Evolutionary conservation across 1,139 yeast species (phyloP).

Genomic region (Candida mesenterica): DNA sequence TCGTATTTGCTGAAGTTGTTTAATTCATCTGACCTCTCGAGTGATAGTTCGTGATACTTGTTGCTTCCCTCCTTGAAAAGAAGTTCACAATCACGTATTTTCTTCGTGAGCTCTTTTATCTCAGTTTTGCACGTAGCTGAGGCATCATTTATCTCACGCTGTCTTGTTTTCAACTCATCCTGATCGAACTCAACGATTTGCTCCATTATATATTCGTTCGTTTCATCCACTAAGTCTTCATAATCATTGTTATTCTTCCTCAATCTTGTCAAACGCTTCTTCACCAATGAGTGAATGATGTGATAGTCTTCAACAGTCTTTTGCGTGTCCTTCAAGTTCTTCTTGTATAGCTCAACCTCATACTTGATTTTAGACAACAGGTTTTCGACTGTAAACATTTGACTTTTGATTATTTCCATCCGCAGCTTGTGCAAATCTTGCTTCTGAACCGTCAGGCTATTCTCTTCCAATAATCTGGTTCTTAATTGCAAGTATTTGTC

Average conservation of each 20-base stretch:
- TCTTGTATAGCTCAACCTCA: slow-evolving; percentile 15
- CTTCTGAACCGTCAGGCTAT: slow-evolving; percentile 22
- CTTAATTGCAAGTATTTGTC: slow-evolving; percentile 53
- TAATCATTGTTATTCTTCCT: slow-evolving; percentile 12
- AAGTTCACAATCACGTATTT: slow-evolving; percentile 21
- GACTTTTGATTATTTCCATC: slow-evolving; percentile 15
- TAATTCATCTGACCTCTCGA: slow-evolving; percentile 16
- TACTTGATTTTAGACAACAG: slow-evolving; percentile 12
- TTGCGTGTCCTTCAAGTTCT: slow-evolving; percentile 10
- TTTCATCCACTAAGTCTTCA: slow-evolving; percentile 14
- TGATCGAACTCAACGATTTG: slow-evolving; percentile 14
- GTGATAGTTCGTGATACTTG: slow-evolving; percentile 15
- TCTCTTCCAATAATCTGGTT: slow-evolving; percentile 31
- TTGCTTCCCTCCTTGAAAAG: slow-evolving; percentile 20
- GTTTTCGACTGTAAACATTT: slow-evolving; percentile 15
- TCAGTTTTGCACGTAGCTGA: slow-evolving; percentile 12
- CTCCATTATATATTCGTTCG: slow-evolving; percentile 15
- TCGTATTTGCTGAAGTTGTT: slow-evolving; percentile 16
- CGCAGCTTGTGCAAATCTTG: slow-evolving; percentile 13
- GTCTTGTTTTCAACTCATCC: slow-evolving; percentile 14
- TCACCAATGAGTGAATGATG: slow-evolving; percentile 11
- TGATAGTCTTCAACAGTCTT: slow-evolving; percentile 14
- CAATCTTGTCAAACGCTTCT: slow-evolving; percentile 12
- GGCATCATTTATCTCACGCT: slow-evolving; percentile 11
- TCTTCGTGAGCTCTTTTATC: slow-evolving; percentile 17